Percentiles rank a stretch among this genome's conserved stretches.
These are phyloP conservation scores for Pneumocystis oryctolagi DNA, from an alignment of 1,139 yeast species.

Conservation along the genomic window DNA sequence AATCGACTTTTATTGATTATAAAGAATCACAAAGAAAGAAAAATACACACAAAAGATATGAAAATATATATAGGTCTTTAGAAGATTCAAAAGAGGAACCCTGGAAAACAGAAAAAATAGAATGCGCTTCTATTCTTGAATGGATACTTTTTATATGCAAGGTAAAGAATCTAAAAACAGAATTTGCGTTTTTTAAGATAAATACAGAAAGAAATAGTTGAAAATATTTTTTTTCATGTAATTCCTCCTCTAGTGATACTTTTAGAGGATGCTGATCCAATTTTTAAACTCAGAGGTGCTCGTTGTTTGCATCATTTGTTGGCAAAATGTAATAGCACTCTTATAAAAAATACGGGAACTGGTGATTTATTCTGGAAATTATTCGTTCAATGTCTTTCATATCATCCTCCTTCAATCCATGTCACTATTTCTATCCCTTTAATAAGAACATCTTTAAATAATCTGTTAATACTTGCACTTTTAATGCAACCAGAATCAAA, in stretches of 20 bases:
- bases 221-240: not conserved
- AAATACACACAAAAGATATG: not conserved
- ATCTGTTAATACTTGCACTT: not conserved
- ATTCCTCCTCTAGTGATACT: not conserved
- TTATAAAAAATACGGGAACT: not conserved
- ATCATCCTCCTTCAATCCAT: not conserved
- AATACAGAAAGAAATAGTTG: not conserved
- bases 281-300: not conserved
- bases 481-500: not conserved
- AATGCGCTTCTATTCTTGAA: slow-evolving; percentile 1
- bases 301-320: not conserved
- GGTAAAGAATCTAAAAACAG: not conserved
- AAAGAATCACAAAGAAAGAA: not conserved
- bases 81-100: not conserved
- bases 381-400: not conserved
- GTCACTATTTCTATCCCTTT: not conserved
- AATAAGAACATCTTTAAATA: not conserved
- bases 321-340: not conserved
- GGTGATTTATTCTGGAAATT: not conserved
- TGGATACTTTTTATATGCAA: not conserved
- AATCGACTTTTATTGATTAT: not conserved
- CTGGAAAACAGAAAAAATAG: not conserved
- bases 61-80: not conserved
- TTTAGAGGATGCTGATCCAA: not conserved
- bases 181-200: not conserved